Base-by-base conservation (phyloP, 2,329 filamentous ascomycete genomes). In the Hirsutella minnesotensis region DNA sequence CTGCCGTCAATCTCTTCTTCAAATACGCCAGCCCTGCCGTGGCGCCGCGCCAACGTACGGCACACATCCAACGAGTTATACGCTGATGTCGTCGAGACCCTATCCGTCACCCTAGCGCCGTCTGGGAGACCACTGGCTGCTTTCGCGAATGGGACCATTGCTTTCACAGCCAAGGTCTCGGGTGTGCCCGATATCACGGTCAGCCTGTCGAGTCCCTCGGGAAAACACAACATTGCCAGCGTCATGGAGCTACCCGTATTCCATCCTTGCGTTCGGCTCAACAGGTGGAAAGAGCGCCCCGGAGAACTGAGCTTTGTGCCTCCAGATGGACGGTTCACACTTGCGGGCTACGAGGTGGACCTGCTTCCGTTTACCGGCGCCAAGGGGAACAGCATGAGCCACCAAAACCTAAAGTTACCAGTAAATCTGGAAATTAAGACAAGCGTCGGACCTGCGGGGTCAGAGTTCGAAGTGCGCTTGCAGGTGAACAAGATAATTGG, bases 51-150 rank as follows among this genome's bases (percentile, higher is more conserved):
- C 33, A 95, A 95, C 55, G 92, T 98, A 42, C 77, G 89, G 15
- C 92, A 98, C 61, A 96, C 90, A 4, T 94, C 86, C 43, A 98
- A 96, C 63, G 92, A 98, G 62, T 73, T 98, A 51, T 96, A 96
- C 60, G 90, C 95, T 44, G 92, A 98, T 59, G 79, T 98, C 12
- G 79, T 98, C 47, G 92, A 98, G 66, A 87, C 86, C 1, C 70
- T 98, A 0, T 78, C 81, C 1, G 86, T 95, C 34, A 95, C 84
- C 0, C 74, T 96, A 35, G 88, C 92, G 0, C 92, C 92, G 0
- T 95, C 89, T 0, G 92, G 92, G 4, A 75, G 88, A 13, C 83
- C 90, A 1, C 72, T 98, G 19, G 81, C 86, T 8, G 90, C 92
- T 3, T 82, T 94, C 49, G 85, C 87, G 13, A 85, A 92, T 53